Base-by-base conservation (phyloP, 2,329 filamentous ascomycete species). In the Alternaria gansuensis region DNA sequence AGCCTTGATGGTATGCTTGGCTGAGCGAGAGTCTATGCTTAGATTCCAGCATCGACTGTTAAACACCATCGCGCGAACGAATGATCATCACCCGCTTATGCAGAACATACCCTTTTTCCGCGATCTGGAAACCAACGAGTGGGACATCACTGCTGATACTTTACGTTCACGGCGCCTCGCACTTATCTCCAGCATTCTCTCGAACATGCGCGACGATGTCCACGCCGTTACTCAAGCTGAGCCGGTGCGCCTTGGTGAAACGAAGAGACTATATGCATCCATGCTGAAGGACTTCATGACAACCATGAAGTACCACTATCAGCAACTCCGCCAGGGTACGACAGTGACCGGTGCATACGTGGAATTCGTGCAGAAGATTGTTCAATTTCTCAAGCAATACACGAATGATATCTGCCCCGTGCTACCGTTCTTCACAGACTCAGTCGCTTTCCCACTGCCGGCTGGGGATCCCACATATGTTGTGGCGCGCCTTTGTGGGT, bases 1-100 rank as follows among this genome's bases (percentile, higher is more conserved):
- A 5, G 78, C 81, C 37, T 86, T 87, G 80, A 67, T 88, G 34
- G 75, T 81, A 11, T 85, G 80, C 13, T 72, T 89, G 26, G 84
- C 85, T 3, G 87, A 89, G 65, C 80, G 87, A 48, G 83, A 85
- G 51, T 84, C 86, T 2, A 79, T 83, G 74, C 78, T 89, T 41
- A 87, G 87, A 65, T 88, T 84, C 61, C 87, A 89, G 67, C 81
- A 88, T 70, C 74, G 77, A 24, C 78, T 89, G 6, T 85, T 86
- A 0, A 75, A 79, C n/a, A 79, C 81, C 3, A 69, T 89, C 34
- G 69, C 87, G 31, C 85, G 84, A 51, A 71, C 70, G n/a, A 77
- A 80, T 59, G 57, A 69, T 0, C 48, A 71, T 1, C 80, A 86
- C 49, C 78, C 80, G 0, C 70, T 89, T 4, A 75, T 89, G 45